Evolutionary conservation across 225 moss, liverwort and hornwort species (phyloP).

Genomic region (Marchantia polymorpha): DNA sequence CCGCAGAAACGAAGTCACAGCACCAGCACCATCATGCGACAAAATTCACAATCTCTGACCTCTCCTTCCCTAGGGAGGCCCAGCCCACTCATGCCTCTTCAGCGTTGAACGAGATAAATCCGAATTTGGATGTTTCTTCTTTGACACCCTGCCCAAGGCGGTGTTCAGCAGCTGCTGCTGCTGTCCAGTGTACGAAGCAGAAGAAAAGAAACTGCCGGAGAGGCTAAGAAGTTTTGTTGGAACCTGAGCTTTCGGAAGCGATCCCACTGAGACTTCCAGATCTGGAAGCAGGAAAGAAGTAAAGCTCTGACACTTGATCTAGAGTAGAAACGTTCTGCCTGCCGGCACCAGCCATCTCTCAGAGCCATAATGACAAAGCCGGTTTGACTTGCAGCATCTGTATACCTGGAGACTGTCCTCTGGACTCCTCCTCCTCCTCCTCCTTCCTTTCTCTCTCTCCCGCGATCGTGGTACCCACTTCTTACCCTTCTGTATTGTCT

Average conservation of each 20-base stretch:
- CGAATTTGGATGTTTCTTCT: slow-evolving; percentile 12
- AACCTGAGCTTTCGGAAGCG: neutral
- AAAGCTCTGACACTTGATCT: slow-evolving; percentile 7
- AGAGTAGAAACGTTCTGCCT: slow-evolving; percentile 17
- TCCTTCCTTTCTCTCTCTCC: neutral
- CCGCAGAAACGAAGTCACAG: neutral
- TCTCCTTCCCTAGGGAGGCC: neutral
- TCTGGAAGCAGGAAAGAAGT: neutral
- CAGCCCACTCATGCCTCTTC: neutral
- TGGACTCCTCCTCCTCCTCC: neutral
- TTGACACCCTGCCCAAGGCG: slow-evolving; percentile 5
- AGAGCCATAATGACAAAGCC: neutral
- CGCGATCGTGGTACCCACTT: neutral
- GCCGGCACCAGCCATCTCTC: neutral
- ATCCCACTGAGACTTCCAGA: slow-evolving; percentile 9
- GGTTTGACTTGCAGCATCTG: slow-evolving; percentile 3
- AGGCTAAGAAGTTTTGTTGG: slow-evolving; percentile 6
- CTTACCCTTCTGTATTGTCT: neutral
- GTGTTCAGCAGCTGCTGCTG: neutral
- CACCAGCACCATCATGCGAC: neutral
- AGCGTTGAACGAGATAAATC: neutral
- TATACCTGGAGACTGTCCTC: neutral
- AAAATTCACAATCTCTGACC: neutral
- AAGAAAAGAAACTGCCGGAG: neutral
- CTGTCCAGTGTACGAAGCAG: neutral